Percentiles rank a stretch among this genome's conserved stretches.
Conservation (phyloP, 2,329 filamentous ascomycete genomes). For the Alternaria triticimaculans region DNA sequence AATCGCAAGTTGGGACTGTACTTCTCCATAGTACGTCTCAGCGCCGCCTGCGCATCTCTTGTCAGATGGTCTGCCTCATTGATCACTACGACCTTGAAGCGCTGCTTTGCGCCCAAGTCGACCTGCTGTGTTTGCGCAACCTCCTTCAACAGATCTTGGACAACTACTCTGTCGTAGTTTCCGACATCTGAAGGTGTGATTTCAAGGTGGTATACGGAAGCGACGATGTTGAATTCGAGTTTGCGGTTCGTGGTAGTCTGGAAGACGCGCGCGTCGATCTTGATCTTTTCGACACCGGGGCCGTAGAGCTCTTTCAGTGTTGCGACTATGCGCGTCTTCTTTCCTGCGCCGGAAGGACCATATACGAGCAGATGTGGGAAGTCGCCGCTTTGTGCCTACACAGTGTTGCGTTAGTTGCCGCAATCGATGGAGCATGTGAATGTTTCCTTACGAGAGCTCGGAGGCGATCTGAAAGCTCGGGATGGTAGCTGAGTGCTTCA, state of each 20-base stretch:
- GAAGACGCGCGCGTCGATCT: constrained; percentile 96
- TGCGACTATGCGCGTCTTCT: constrained; percentile 96
- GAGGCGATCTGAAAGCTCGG: constrained; percentile 84
- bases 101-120: constrained; percentile 86
- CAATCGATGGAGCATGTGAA: constrained; percentile 4
- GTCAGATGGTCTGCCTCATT: constrained; percentile 97
- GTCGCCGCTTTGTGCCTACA: constrained; percentile 90
- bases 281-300: constrained; percentile 98
- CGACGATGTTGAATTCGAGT: constrained; percentile 98
- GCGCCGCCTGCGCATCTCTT: constrained; percentile 90
- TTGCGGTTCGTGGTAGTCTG: constrained; percentile 96
- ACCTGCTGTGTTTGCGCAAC: constrained; percentile 99
- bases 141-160: constrained; percentile 95
- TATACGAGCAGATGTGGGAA: constrained; percentile 98
- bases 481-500: constrained; percentile 83
- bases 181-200: constrained; percentile 98
- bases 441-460: constrained; percentile 73
- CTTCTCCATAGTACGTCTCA: constrained; percentile 98
- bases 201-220: constrained; percentile 96
- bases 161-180: constrained; percentile 92
- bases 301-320: constrained; percentile 96
- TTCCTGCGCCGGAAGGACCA: constrained; percentile 93
- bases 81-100: constrained; percentile 98
- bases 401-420: constrained; percentile 11
- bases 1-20: constrained; percentile 94